Evolutionary conservation across 345 rosid species (phyloP), one percentile per base, ranked within the genome.

Genomic region (Heritiera littoralis): DNA sequence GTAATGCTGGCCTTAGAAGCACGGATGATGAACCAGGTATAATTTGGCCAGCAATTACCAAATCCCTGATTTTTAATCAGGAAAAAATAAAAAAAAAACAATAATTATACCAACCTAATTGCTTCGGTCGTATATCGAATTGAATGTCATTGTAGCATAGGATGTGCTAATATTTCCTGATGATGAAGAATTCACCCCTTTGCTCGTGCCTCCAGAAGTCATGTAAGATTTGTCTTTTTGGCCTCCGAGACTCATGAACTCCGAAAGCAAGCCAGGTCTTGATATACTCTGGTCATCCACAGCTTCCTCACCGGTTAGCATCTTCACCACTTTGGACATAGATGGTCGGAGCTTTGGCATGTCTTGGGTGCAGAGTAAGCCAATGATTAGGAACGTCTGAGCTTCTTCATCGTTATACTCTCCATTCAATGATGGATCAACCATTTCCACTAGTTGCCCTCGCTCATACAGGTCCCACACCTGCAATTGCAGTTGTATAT

Each of bases 341-440:
- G 83, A 48, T 20, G 94, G 94, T 38, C 94, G 86, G 66, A 81
- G 83, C 80, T 85, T 89, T 20, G 94, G 82, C 82, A 60, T 73
- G 52, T 89, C 94, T 79, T 90, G 94, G 65, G 90, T 89, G 91
- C 94, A 88, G n/a, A 89, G 89, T 45, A 90, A 89, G 12, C 88
- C 90, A 63, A 89, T 85, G 84, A 83, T 89, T 54, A 90, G 74
- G 85, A 76, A 90, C 48, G 71, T 84, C 60, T 64, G 74, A 72
- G 88, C 91, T 76, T 90, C 91, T 74, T 85, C 89, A 32, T 28
- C 46, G 7, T 84, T 73, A 13, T 43, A 85, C 72, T 88, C 86
- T 3, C 80, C 88, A 4, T 66, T 49, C 76, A 88, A 32, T 23
- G 83, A 72, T 9, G 74, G 6, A 65, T 88, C 93, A 20, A 82